A percentile compares a stretch with the other conserved stretches of the same genome.
Conservation (phyloP, 2,329 filamentous ascomycete species). For the Nothopassalora personata region DNA sequence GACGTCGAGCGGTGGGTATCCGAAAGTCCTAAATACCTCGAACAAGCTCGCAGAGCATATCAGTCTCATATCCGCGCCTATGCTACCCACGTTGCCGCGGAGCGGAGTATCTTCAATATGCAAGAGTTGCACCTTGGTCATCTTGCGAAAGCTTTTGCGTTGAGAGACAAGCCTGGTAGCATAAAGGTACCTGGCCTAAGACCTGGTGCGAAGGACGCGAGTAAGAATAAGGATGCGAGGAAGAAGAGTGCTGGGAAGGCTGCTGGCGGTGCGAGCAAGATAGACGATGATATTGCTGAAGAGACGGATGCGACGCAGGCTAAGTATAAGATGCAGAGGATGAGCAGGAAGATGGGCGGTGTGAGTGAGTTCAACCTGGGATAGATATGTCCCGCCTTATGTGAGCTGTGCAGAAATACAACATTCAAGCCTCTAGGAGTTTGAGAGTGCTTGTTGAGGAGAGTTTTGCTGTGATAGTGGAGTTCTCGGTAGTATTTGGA, state of each 20-base stretch:
- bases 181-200: slow-evolving; percentile 56
- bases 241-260: slow-evolving; percentile 28
- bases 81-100: slow-evolving; percentile 82
- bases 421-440: too few species aligned
- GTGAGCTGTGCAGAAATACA: too few species aligned
- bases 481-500: too few species aligned
- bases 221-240: slow-evolving; percentile 42
- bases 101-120: slow-evolving; percentile 85
- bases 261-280: slow-evolving; percentile 33
- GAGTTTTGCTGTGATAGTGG: too few species aligned
- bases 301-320: slow-evolving; percentile 42
- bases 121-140: slow-evolving; percentile 87
- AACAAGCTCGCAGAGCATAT: slow-evolving; percentile 77
- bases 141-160: slow-evolving; percentile 84
- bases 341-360: slow-evolving; percentile 44
- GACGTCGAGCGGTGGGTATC: slow-evolving; percentile 61
- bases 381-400: slow-evolving; percentile 20
- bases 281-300: slow-evolving; percentile 25
- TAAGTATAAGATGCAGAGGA: slow-evolving; percentile 50
- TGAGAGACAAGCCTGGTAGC: slow-evolving; percentile 80
- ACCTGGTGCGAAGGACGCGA: slow-evolving; percentile 43
- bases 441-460: too few species aligned
- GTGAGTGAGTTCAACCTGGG: slow-evolving; percentile 57
- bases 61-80: slow-evolving; percentile 92
- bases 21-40: slow-evolving; percentile 62